Evolutionary conservation across 495 filamentous ascomycete species (phyloP).

Genomic region (Trichoderma asperelloides): DNA sequence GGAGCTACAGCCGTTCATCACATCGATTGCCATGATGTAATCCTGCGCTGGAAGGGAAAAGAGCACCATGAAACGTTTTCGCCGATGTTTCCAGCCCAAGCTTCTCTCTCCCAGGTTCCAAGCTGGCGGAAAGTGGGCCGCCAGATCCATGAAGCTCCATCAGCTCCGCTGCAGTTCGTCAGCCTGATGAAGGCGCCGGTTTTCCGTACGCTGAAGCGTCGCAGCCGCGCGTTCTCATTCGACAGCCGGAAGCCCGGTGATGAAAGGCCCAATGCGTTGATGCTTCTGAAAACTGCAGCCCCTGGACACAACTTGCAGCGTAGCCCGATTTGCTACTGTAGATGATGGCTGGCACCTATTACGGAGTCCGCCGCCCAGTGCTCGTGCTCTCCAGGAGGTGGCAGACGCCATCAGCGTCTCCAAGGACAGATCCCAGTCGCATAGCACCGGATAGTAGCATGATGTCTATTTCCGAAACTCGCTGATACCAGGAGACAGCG

Average conservation of each 20-base stretch:
- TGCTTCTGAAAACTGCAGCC: not conserved
- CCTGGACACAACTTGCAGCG: no score
- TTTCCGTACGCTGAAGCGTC: not conserved
- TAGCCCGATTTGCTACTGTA: no score
- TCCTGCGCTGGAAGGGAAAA: not conserved
- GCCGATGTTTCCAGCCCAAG: not conserved
- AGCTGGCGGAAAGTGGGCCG: not conserved
- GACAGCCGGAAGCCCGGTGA: not conserved
- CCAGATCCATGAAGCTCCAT: not conserved
- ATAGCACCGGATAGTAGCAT: no score
- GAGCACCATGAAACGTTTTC: not conserved
- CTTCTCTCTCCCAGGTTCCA: not conserved
- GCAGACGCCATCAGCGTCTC: no score
- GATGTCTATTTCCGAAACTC: no score
- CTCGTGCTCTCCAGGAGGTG: no score
- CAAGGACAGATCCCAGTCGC: no score
- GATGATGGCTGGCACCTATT: no score
- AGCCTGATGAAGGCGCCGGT: not conserved
- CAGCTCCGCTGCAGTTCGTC: not conserved
- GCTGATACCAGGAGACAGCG: no score
- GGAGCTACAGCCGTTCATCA: not conserved
- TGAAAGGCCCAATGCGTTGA: not conserved
- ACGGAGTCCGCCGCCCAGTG: no score
- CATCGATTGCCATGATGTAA: conserved; percentile 2
- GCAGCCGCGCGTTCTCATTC: not conserved